Evolutionary conservation across 73 alveolate genomes (phyloP), one percentile per base, ranked within the genome.

Genomic region (Blepharisma japonicum): DNA sequence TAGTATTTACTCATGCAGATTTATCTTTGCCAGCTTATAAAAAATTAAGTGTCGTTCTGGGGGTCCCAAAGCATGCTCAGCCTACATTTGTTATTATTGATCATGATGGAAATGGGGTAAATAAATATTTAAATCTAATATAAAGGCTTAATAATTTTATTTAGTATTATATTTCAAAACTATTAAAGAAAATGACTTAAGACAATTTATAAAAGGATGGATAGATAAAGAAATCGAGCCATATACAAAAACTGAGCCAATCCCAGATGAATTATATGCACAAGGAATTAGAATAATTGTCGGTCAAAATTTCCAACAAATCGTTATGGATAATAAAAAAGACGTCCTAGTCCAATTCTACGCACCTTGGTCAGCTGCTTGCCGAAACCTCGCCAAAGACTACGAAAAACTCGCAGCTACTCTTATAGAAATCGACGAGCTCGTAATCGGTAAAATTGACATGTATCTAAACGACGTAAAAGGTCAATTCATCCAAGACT

Each of bases 371-470:
- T 90, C 95, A 55, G 86, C 84, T 47, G 79, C 56, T 56, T 90
- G 97, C 71, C 38, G 84, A 81, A 70, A 94, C 66, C 89, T 95
- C 76, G 98, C 96, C 39, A 98, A 98, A 32, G 93, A 89, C 84
- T 95, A 90, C 86, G 93, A 86, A 32, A 90, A 91, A 68, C 86
- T 94, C 46, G 99, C 98, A 55, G 77, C 80, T 56, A 89, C 88
- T 56, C 82, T 94, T 72, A 90, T 53, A 14, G 93, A 84, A 27
- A 83, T 83, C 68, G 23, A 45, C 4, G 85, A 83, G 72, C 78
- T 95, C 79, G 83, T 90, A 50, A 91, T 95, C 55, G 99, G 97
- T n/a, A 92, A 93, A 82, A 81, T 92, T 81, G 99, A 95, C 77
- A 90, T 98, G 7, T 88, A 98, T 50, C 95, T 87, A 61, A 95